Evolutionary conservation across 169 alveolate species (phyloP), one percentile per base, ranked within the genome.

Genomic region (Theileria orientalis): DNA sequence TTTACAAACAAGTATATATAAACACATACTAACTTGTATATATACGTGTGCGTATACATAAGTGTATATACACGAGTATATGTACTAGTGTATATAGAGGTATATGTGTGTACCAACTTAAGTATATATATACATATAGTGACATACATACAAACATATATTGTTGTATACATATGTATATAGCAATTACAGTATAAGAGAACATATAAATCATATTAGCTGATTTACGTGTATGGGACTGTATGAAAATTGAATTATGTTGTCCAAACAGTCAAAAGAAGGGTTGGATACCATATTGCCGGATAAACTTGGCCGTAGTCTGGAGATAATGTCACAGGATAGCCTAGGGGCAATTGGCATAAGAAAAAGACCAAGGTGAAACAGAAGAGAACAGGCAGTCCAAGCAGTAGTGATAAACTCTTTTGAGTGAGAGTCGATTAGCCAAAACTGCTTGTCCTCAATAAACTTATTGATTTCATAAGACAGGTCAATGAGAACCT

Each of bases 291-390:
- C n/a, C 13, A 7, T 13, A 1, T 54, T 1, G 44, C 44, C 61
- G 6, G 14, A 5, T 9, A 61, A 27, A 2, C n/a, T 25, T 16
- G 87, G 87, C 46, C 49, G 41, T 54, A 79, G 51, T 44, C 83
- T 19, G 32, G 64, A 63, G 19, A 79, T 25, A 63, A 52, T 79
- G 41, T 25, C 30, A 33, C 23, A 29, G 21, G 83, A 33, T n/a
- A 79, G 25, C 8, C 3, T 35, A 21, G 87, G 87, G 64, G 72
- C 69, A 0, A 79, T 62, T 16, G 87, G 87, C 23, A 23, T 44
- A 2, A 67, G 9, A 62, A 60, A 64, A 8, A 68, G 14, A 23
- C 74, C 40, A 8, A 79, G 60, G 33, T 23, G 56, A 32, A 79
- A 33, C 46, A 79, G 21, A 0, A 73, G 44, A 27, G 51, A 44